Evolutionary conservation across 768 basidiomycete genomes (phyloP).

Genomic region (Boletus barrowsii): DNA sequence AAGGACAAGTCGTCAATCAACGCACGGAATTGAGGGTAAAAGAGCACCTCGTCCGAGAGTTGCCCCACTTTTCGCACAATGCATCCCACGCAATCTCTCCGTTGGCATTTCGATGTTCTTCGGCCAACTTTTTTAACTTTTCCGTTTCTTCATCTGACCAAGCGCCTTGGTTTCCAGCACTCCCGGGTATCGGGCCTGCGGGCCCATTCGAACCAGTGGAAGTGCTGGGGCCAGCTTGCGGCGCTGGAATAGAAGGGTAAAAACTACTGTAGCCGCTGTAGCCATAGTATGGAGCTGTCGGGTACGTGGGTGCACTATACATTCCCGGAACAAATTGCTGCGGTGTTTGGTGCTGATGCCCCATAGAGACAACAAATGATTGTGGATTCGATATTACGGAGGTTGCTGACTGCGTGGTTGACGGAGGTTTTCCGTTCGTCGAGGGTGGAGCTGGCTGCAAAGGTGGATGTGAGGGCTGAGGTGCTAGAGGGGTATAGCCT

Average conservation of each 20-base stretch:
- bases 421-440: conserved; percentile 31
- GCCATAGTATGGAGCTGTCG: conserved; percentile 62
- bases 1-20: conserved; percentile 5
- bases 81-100: conserved; percentile 74
- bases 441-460: conserved; percentile 37
- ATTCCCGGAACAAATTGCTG: conserved; percentile 42
- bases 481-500: conserved; percentile 29
- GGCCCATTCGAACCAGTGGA: conserved; percentile 27
- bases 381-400: conserved; percentile 66
- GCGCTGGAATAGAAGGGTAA: conserved; percentile 25
- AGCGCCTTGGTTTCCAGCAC: conserved; percentile 58
- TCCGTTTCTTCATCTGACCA: conserved; percentile 82
- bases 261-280: conserved; percentile 41
- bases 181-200: conserved; percentile 17
- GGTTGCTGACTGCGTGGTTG: conserved; percentile 35
- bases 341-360: conserved; percentile 47
- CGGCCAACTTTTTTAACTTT: conserved; percentile 62
- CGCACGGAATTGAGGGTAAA: background rate
- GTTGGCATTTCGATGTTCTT: conserved; percentile 53
- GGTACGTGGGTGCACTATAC: conserved; percentile 42
- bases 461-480: conserved; percentile 31
- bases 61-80: conserved; percentile 71
- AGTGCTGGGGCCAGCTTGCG: conserved; percentile 25
- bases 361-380: conserved; percentile 69
- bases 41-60: conserved; percentile 64